Evolutionary conservation across 495 filamentous ascomycete species (phyloP), one percentile per base, ranked within the genome.

Genomic region (Aspergillus campestris): DNA sequence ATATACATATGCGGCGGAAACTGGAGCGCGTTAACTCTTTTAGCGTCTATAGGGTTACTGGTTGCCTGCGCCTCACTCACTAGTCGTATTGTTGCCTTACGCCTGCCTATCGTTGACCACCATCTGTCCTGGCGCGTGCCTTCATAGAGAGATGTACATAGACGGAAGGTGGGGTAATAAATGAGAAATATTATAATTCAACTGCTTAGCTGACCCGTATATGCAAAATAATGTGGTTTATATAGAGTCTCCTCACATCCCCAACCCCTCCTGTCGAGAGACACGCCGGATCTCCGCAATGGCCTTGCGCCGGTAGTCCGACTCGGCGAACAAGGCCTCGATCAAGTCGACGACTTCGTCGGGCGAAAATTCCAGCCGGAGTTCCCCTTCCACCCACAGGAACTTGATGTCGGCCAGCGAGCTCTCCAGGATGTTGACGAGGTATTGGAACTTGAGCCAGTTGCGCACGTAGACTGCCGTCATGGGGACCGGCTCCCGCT

Each of bases 321-420:
- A 89, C 60, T 95, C 91, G 45, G 90, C 89, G 69, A 99, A 99
- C 58, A 94, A 75, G 11, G 88, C 82, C 51, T 82, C 72, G 38
- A 99, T 84, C 64, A 99, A 54, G 52, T 97, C 92, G 13, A 94
- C 70, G 33, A 97, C 78, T 68, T 96, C 92, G 35, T 86, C 87
- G 4, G 70, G 71, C 11, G 82, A 79, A 61, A 95, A 95, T 50
- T 94, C 88, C 44, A 92, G 54, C 54, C 82, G 82, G 42, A 96
- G 62, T 55, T 89, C 86, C 38, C 86, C 86, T 55, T 96, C 89
- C 37, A 79, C 70, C 87, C 89, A 97, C 40, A 95, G 62, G 56
- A 78, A 95, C 57, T 81, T 80, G 51, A 99, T 91, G 51, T 99
- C 91, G 42, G 79, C 83, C 35, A 97, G 69, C 42, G 85, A 87